These are phyloP conservation scores for Jacaranda mimosifolia DNA, from an alignment of 257 asterid genomes.

Conservation along the genomic window DNA sequence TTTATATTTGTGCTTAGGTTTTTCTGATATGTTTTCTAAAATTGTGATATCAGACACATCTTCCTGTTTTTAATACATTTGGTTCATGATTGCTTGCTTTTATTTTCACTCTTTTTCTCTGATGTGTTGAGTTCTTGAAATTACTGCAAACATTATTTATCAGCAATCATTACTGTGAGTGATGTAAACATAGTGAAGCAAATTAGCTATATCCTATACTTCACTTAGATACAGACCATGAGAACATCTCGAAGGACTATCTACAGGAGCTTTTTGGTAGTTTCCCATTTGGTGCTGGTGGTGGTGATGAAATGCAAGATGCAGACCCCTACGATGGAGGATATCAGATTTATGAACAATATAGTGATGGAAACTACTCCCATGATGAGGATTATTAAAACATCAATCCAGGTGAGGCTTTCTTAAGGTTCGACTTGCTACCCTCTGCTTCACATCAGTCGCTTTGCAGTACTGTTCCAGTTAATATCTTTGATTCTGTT, in stretches of 20 bases:
- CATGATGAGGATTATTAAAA: slow-evolving; percentile 65
- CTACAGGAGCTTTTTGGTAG: slow-evolving; percentile 91
- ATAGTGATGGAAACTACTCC: slow-evolving; percentile 59
- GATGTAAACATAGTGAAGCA: neutral
- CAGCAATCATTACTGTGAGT: slow-evolving; percentile 4
- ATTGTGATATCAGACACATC: too few relatives aligned
- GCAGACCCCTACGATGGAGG: slow-evolving; percentile 60
- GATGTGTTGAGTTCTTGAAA: neutral
- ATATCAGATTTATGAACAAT: slow-evolving; percentile 79
- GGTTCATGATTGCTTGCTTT: too few relatives aligned
- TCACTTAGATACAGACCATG: slow-evolving; percentile 61
- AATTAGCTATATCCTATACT: slow-evolving; percentile 51
- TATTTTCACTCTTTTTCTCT: too few relatives aligned
- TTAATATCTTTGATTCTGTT: neutral
- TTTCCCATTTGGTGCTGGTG: slow-evolving; percentile 62
- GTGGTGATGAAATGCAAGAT: slow-evolving; percentile 48
- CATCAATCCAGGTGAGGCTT: neutral
- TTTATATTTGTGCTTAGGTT: too few relatives aligned
- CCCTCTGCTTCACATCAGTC: slow-evolving; percentile 17
- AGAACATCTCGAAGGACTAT: slow-evolving; percentile 69
- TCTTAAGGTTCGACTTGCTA: slow-evolving; percentile 23
- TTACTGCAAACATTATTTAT: neutral
- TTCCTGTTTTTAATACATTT: too few relatives aligned
- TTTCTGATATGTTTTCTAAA: too few relatives aligned
- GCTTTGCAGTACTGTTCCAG: neutral